Conservation (phyloP, 2,329 filamentous ascomycete genomes). For the Fusarium marasasianum region DNA sequence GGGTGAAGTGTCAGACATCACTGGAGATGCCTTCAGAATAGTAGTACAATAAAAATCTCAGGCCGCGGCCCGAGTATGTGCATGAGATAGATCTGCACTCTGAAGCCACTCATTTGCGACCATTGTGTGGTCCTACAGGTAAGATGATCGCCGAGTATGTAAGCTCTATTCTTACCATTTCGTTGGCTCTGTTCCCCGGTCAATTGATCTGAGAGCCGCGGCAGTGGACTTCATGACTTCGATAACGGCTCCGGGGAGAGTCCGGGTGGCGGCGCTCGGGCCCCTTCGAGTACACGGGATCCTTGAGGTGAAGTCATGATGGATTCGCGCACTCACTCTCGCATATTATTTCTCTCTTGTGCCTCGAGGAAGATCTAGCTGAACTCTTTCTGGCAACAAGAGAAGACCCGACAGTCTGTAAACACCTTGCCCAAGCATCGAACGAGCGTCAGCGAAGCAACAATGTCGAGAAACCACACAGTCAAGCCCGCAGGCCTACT, state of each 20-base stretch:
- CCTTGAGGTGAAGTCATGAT: neutral
- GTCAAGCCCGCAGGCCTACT: neutral
- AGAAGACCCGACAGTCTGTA: neutral
- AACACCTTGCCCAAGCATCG: neutral
- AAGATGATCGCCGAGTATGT: neutral
- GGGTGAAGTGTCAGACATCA: neutral
- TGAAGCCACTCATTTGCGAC: neutral
- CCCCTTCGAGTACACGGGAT: neutral
- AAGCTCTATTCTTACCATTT: neutral
- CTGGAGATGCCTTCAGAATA: neutral
- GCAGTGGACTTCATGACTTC: neutral
- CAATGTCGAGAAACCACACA: neutral
- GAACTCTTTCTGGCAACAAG: neutral
- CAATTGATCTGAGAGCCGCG: neutral
- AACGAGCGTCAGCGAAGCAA: neutral
- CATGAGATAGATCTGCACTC: neutral
- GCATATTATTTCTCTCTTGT: neutral
- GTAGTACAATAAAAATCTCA: neutral
- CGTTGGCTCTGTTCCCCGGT: neutral
- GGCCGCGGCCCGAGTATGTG: neutral
- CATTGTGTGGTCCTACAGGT: neutral
- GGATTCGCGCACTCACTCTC: neutral
- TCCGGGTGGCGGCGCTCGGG: neutral
- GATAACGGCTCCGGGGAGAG: neutral
- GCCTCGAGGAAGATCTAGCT: neutral